These are phyloP conservation scores for Forsythia suspensa DNA, from an alignment of 257 asterid genomes.

Conservation along the genomic window DNA sequence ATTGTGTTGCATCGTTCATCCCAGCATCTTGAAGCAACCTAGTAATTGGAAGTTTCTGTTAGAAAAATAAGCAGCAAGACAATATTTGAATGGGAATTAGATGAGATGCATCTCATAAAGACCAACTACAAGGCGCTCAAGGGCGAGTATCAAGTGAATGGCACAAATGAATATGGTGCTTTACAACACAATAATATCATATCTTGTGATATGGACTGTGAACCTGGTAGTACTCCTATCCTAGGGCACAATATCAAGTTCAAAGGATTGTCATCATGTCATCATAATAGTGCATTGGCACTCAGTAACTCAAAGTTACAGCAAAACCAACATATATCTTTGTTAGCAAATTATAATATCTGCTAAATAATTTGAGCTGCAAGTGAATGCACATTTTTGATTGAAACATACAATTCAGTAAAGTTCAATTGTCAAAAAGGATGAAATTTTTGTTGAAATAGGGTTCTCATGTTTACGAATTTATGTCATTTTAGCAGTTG, in stretches of 20 bases:
- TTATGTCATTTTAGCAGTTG: neutral
- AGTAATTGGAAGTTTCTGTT: constrained; percentile 14
- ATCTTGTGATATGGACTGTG: too few species aligned
- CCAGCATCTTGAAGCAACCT: constrained; percentile 96
- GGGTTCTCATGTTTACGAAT: neutral
- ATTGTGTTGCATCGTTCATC: constrained; percentile 77
- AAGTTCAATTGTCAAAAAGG: neutral
- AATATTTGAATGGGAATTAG: neutral
- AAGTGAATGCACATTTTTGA: neutral
- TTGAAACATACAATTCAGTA: neutral
- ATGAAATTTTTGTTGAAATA: too few species aligned
- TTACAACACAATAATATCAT: too few species aligned
- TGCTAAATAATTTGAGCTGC: too few species aligned
- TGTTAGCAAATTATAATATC: too few species aligned
- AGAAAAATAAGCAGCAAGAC: neutral
- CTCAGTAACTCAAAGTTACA: too few species aligned
- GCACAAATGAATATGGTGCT: neutral
- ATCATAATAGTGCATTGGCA: too few species aligned
- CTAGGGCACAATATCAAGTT: too few species aligned
- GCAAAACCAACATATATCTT: too few species aligned
- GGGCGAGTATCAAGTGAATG: neutral
- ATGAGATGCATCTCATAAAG: constrained; percentile 1
- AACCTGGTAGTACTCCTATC: too few species aligned
- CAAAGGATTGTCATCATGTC: too few species aligned
- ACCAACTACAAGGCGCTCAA: neutral